Evolutionary conservation across 179 eudicot genomes (phyloP).

Genomic region (Kewa caespitosa): DNA sequence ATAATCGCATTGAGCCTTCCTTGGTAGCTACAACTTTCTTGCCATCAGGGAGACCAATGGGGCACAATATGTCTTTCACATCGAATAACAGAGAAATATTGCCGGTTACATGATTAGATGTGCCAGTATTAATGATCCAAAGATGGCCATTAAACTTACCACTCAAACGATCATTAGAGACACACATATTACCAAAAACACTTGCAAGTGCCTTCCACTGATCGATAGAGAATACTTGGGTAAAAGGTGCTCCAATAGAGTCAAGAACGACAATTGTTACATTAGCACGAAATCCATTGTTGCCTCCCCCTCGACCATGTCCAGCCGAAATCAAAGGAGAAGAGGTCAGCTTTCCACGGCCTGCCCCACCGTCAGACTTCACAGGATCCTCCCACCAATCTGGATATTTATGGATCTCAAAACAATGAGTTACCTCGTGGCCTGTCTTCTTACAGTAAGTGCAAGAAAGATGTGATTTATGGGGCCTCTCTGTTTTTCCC

Average conservation of each 20-base stretch:
- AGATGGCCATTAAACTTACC: not conserved
- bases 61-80: not conserved
- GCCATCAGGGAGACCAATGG: not conserved
- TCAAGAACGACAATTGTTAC: not conserved
- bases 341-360: not conserved
- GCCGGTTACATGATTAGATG: not conserved
- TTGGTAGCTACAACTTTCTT: not conserved
- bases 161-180: not conserved
- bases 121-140: constrained; percentile 4
- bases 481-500: not conserved
- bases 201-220: constrained; percentile 8
- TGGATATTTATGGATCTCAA: not conserved
- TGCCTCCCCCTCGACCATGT: not conserved
- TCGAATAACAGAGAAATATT: not conserved
- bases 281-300: not conserved
- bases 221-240: not conserved
- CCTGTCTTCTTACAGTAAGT: not conserved
- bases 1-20: not conserved
- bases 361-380: not conserved
- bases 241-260: not conserved
- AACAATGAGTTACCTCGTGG: not conserved
- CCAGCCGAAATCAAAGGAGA: not conserved
- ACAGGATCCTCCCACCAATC: not conserved
- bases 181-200: not conserved
- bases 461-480: not conserved